A percentile compares a stretch with the other conserved stretches of the same genome.
phyloP scores from a whole-genome alignment of 768 basidiomycete species.

The Royoungia palumana region DNA sequence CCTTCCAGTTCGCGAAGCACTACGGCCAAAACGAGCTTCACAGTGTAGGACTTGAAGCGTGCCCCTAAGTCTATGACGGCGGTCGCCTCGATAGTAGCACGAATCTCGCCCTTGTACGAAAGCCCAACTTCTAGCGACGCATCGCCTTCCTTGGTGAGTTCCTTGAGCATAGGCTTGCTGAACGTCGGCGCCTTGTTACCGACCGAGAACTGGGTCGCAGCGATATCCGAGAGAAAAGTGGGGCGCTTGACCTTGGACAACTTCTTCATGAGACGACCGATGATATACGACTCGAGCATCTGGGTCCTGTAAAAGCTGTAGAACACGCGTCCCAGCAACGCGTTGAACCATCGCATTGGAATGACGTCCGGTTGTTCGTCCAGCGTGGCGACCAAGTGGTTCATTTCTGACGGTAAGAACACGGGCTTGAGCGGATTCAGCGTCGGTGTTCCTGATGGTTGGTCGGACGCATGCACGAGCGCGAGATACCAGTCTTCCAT shows the following conservation, averaged over 20 bases:
- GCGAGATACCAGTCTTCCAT: slow-evolving; percentile 98
- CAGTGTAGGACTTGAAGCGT: slow-evolving; percentile 83
- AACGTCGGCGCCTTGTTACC: slow-evolving; percentile 82
- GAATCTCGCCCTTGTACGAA: slow-evolving; percentile 80
- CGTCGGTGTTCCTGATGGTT: slow-evolving; percentile 59
- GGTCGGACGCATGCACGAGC: slow-evolving; percentile 68
- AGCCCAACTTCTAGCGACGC: slow-evolving; percentile 85
- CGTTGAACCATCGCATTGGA: slow-evolving; percentile 97
- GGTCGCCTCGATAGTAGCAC: slow-evolving; percentile 86
- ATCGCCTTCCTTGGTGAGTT: slow-evolving; percentile 91
- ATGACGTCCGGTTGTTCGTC: slow-evolving; percentile 95
- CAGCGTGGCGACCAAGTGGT: slow-evolving; percentile 73
- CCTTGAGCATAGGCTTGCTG: slow-evolving; percentile 97
- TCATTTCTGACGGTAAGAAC: slow-evolving; percentile 79
- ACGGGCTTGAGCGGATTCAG: slow-evolving; percentile 59
- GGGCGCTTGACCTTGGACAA: slow-evolving; percentile 89
- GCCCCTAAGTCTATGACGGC: slow-evolving; percentile 82
- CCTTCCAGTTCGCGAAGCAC: slow-evolving; percentile 90
- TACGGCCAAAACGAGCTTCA: slow-evolving; percentile 85
- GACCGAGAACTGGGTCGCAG: slow-evolving; percentile 85
- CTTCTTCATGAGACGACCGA: slow-evolving; percentile 89
- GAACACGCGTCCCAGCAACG: slow-evolving; percentile 87
- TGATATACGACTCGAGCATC: slow-evolving; percentile 78
- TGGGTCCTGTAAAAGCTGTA: slow-evolving; percentile 88
- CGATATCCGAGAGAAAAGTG: slow-evolving; percentile 76